Conservation (phyloP, 75 land plant genomes). For the Pseudotsuga menziesii region DNA sequence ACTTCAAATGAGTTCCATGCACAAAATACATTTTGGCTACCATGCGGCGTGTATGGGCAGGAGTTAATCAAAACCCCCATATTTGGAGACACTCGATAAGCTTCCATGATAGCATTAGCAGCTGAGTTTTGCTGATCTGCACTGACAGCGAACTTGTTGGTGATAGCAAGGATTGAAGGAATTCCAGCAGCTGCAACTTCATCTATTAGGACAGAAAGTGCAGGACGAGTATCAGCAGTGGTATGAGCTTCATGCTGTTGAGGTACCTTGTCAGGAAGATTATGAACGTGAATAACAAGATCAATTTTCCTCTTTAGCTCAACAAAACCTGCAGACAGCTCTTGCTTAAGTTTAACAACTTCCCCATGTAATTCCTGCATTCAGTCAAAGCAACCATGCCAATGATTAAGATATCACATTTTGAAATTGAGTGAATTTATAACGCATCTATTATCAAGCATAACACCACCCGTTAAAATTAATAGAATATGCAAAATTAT, state of each 20-base stretch:
- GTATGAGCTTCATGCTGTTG: slow-evolving; percentile 26
- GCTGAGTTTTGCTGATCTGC: slow-evolving; percentile 79
- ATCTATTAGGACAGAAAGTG: slow-evolving; percentile 69
- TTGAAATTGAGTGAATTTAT: not conserved
- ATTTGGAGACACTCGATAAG: slow-evolving; percentile 66
- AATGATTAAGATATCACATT: not conserved
- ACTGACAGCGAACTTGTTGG: slow-evolving; percentile 94
- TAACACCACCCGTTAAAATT: not conserved
- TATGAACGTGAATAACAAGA: slow-evolving; percentile 87
- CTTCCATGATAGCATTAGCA: slow-evolving; percentile 57
- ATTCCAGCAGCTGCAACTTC: slow-evolving; percentile 74
- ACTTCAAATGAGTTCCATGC: slow-evolving; percentile 9
- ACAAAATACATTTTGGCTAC: slow-evolving; percentile 12
- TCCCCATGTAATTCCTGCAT: slow-evolving; percentile 73
- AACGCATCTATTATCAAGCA: not conserved
- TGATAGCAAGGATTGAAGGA: slow-evolving; percentile 85
- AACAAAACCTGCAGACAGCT: slow-evolving; percentile 56
- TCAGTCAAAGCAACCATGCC: not conserved
- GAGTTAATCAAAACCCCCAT: slow-evolving; percentile 70
- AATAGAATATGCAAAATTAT: too few species aligned
- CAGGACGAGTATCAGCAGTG: slow-evolving; percentile 44
- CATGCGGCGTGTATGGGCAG: slow-evolving; percentile 59
- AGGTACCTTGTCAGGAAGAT: slow-evolving; percentile 82
- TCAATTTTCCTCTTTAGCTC: slow-evolving; percentile 64
- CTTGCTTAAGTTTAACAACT: slow-evolving; percentile 58